Percentiles rank a stretch among this genome's conserved stretches.
Evolutionary conservation across 371 early-diverging fungal genomes (phyloP).

Genomic region (Funneliformis caledonium): DNA sequence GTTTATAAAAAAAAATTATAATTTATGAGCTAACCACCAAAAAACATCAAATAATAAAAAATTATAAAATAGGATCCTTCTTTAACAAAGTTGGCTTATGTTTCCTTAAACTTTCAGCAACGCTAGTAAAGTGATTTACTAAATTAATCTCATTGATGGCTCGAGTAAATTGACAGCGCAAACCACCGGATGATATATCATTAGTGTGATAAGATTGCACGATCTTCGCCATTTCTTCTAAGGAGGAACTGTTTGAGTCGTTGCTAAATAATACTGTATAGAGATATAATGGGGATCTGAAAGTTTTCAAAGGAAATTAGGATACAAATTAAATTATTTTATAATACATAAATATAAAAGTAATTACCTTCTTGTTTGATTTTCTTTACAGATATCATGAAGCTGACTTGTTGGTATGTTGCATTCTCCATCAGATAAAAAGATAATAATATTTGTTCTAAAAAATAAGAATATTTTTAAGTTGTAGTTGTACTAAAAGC

Average conservation of each 20-base stretch:
- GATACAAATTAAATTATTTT: no score
- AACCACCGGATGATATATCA: neutral
- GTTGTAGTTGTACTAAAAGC: neutral
- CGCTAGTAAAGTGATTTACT: no score
- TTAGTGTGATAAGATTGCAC: neutral
- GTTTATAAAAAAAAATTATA: no score
- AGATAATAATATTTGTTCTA: conserved; percentile 19
- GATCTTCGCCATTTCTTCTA: conserved; percentile 13
- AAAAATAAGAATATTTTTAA: neutral
- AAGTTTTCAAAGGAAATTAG: neutral
- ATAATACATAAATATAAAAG: neutral
- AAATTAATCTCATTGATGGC: neutral
- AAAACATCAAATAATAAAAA: no score
- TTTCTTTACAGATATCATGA: neutral
- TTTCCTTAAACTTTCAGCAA: no score
- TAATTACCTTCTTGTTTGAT: neutral
- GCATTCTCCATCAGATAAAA: conserved; percentile 11
- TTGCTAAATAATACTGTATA: conserved; percentile 9
- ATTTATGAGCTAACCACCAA: no score
- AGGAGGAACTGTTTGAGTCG: neutral
- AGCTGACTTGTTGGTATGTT: neutral
- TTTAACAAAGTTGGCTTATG: no score
- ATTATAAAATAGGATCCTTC: no score
- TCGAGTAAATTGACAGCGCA: neutral
- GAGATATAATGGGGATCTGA: conserved; percentile 6